Base-by-base conservation (phyloP, 2,329 filamentous ascomycete species). In the Arthrobotrys musiformis region DNA sequence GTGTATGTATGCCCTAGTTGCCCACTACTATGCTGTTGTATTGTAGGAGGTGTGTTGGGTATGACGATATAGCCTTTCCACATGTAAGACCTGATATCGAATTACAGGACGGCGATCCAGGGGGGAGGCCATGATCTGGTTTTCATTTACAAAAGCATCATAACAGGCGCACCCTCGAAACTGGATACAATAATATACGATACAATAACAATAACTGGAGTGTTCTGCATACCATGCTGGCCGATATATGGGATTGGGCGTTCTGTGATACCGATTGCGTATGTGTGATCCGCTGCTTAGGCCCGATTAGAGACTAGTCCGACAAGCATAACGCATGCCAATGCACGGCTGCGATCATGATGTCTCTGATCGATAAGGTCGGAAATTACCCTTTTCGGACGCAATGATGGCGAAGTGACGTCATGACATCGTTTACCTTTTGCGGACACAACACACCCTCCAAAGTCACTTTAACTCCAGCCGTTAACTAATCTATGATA, bases 331-430 rank as follows among this genome's bases (percentile, higher is more conserved):
- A 8, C 24, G 35, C 63, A 19, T 30, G 48, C 37, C 66, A 35
- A 58, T 42, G 52, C 40, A 48, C 30, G 44, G 61, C 62, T 54
- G 63, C 17, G 54, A 56, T 62, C 30, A 37, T 17, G 19, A 15
- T 24, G 22, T 11, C 17, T 24, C 11, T 42, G 2, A 19, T 6
- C 4, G 19, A 40, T 40, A 11, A 26, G 24, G 52, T 11, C 15
- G n/a, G n/a, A 9, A n/a, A 48, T 48, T 48, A 13, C 44, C 44
- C 8, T 24, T 24, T 46, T 46, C 17, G 48, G 13, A 15, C 35
- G 22, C 9, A 52, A 76, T 76, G 72, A 76, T 70, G 72, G 72
- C 33, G 64, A 76, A 64, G 26, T 76, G 72, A 76, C 64, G 50
- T 76, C 72, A 70, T 56, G 40, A 17, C 30, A 33, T 22, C 42